These are phyloP conservation scores for Aspergillus bombycis DNA, from an alignment of 2,329 filamentous ascomycete species.

Conservation along the genomic window DNA sequence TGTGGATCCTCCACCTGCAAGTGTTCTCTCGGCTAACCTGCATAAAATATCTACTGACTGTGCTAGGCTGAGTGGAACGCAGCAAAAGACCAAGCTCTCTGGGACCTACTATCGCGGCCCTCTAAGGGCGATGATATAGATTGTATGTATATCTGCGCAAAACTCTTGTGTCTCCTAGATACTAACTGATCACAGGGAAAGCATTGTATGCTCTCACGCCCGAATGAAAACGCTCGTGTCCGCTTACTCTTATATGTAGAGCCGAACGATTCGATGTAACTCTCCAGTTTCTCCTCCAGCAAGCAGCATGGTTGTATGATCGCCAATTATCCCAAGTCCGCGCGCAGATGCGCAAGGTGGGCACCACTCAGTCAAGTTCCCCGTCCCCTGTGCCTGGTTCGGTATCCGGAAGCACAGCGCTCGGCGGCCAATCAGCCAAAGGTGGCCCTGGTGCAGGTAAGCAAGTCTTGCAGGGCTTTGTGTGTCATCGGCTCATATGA, in stretches of 20 bases:
- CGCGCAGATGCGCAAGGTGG: slow-evolving; percentile 78
- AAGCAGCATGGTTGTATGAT: slow-evolving; percentile 93
- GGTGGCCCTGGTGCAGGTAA: slow-evolving; percentile 6
- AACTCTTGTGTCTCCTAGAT: slow-evolving; percentile 9
- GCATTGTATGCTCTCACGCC: slow-evolving; percentile 60
- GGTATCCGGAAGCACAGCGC: slow-evolving; percentile 44
- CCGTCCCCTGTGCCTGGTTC: slow-evolving; percentile 49
- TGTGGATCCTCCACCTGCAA: slow-evolving; percentile 82
- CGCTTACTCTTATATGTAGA: slow-evolving; percentile 42
- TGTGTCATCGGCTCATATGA: background rate
- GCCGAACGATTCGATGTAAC: slow-evolving; percentile 80
- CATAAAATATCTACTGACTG: slow-evolving; percentile 19
- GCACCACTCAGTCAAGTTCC: slow-evolving; percentile 44
- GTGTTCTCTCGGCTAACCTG: slow-evolving; percentile 24
- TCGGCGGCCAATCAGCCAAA: slow-evolving; percentile 38
- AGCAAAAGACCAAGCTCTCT: slow-evolving; percentile 82
- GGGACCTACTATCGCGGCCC: slow-evolving; percentile 83
- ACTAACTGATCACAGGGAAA: slow-evolving; percentile 61
- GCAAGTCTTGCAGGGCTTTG: background rate
- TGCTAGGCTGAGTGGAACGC: slow-evolving; percentile 82
- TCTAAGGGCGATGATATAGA: slow-evolving; percentile 80
- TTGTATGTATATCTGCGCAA: slow-evolving; percentile 59
- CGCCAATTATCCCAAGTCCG: slow-evolving; percentile 86
- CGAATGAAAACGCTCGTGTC: background rate
- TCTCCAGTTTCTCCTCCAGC: slow-evolving; percentile 84